phyloP scores from a whole-genome alignment of 768 basidiomycete species.

The Suillus discolor region DNA sequence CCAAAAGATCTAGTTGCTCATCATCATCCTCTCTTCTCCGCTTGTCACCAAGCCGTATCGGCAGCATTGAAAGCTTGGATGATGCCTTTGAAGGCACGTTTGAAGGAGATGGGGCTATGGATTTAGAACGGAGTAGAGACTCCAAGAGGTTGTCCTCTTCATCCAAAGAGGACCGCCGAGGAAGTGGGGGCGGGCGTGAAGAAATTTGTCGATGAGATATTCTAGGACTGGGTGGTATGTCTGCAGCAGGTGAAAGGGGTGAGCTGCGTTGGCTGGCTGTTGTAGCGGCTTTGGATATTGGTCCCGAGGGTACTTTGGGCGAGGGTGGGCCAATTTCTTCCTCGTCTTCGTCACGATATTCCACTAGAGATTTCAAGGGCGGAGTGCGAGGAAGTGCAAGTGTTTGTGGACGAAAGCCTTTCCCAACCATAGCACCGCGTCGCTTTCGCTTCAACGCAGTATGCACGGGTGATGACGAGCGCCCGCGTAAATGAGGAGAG shows the following conservation, averaged over 20 bases:
- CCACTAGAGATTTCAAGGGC: constrained; percentile 63
- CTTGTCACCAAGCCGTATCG: constrained; percentile 66
- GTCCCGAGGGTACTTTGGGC: constrained; percentile 15
- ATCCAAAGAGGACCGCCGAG: constrained; percentile 44
- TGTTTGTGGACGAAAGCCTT: constrained; percentile 47
- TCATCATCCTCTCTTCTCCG: constrained; percentile 71
- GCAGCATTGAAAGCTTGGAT: constrained; percentile 37
- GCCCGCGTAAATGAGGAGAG: constrained; percentile 28
- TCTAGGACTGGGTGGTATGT: constrained; percentile 41
- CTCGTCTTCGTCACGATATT: constrained; percentile 80
- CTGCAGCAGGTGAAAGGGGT: constrained; percentile 36
- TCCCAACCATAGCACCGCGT: constrained; percentile 46
- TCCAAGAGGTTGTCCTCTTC: constrained; percentile 62
- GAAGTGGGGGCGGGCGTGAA: constrained; percentile 42
- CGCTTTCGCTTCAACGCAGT: constrained; percentile 61
- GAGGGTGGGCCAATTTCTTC: constrained; percentile 35
- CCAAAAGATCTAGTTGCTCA: constrained; percentile 62
- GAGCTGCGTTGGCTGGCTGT: constrained; percentile 22
- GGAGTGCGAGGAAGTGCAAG: constrained; percentile 48
- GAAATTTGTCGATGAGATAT: constrained; percentile 40
- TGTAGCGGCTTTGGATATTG: constrained; percentile 16
- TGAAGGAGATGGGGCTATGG: constrained; percentile 42
- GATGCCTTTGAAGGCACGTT: constrained; percentile 37
- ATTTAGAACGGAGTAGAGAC: constrained; percentile 45
- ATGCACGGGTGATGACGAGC: constrained; percentile 31